Conservation (phyloP, 768 basidiomycete genomes). For the Psilocybe cubensis region DNA sequence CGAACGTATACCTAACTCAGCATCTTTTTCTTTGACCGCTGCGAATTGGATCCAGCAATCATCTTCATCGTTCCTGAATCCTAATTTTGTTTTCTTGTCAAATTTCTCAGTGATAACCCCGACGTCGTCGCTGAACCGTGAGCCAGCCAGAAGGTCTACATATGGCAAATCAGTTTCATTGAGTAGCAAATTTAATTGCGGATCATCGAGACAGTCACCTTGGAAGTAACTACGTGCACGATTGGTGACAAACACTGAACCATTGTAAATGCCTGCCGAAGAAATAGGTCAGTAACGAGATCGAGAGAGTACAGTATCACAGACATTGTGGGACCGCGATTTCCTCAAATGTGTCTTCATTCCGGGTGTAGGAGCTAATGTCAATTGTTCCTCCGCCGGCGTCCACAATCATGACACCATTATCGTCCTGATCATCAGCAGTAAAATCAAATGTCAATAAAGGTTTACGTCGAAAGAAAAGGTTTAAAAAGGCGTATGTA, state of each 20-base stretch:
- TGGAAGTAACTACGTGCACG: constrained; percentile 36
- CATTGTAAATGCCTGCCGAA: constrained; percentile 45
- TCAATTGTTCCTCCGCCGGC: constrained; percentile 69
- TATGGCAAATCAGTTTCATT: neutral
- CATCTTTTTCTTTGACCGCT: constrained; percentile 39
- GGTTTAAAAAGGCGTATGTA: neutral
- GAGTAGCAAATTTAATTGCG: neutral
- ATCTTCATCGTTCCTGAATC: constrained; percentile 36
- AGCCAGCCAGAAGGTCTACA: constrained; percentile 37
- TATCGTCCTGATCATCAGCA: neutral
- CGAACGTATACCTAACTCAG: constrained; percentile 35
- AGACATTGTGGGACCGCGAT: constrained; percentile 47
- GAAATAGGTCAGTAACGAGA: neutral
- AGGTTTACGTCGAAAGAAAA: neutral
- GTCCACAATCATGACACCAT: constrained; percentile 49
- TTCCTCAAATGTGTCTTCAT: constrained; percentile 44
- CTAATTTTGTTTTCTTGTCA: constrained; percentile 44
- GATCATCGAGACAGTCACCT: constrained; percentile 27
- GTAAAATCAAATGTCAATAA: neutral
- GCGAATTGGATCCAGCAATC: constrained; percentile 46
- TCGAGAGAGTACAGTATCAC: neutral
- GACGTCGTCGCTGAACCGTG: constrained; percentile 41
- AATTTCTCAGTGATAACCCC: constrained; percentile 39
- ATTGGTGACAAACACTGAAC: constrained; percentile 51
- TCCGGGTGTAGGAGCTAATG: constrained; percentile 50